These are phyloP conservation scores for Xanthoconium separans DNA, from an alignment of 1,284 basidiomycete genomes.

Conservation along the genomic window DNA sequence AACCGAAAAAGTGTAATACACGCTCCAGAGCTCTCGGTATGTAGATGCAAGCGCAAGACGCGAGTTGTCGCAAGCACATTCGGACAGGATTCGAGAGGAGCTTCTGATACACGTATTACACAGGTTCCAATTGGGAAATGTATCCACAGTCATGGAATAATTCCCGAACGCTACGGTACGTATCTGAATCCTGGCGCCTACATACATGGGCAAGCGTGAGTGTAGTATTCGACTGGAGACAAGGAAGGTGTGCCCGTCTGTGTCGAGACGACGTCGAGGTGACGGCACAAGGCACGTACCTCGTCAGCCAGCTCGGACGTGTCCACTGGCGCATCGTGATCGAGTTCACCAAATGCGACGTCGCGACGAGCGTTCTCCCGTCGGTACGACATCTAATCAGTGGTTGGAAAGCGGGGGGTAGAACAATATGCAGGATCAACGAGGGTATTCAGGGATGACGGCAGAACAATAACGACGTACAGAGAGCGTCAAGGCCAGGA, in stretches of 20 bases:
- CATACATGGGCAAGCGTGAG: background rate
- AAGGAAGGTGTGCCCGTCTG: background rate
- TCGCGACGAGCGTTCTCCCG: conserved; percentile 61
- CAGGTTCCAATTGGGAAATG: no score
- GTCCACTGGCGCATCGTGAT: conserved; percentile 53
- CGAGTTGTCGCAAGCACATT: no score
- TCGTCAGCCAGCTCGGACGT: conserved; percentile 67
- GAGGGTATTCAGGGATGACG: background rate
- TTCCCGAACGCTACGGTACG: conserved; percentile 11
- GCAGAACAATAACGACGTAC: background rate
- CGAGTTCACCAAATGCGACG: conserved; percentile 51
- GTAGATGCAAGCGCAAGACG: no score
- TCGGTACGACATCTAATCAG: background rate
- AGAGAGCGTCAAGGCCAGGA: background rate
- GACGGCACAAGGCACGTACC: conserved; percentile 36
- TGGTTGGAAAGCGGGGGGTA: background rate
- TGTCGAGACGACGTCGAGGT: background rate
- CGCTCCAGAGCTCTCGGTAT: no score
- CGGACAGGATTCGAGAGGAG: no score
- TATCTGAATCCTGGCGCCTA: conserved; percentile 31
- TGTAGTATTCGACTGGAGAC: no score
- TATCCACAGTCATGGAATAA: background rate
- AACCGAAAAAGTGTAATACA: no score
- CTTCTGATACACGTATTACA: no score
- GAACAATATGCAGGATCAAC: background rate